Evolutionary conservation across 2,329 filamentous ascomycete genomes (phyloP), one percentile per base, ranked within the genome.

Genomic region (Zelopaecilomyces penicillatus): DNA sequence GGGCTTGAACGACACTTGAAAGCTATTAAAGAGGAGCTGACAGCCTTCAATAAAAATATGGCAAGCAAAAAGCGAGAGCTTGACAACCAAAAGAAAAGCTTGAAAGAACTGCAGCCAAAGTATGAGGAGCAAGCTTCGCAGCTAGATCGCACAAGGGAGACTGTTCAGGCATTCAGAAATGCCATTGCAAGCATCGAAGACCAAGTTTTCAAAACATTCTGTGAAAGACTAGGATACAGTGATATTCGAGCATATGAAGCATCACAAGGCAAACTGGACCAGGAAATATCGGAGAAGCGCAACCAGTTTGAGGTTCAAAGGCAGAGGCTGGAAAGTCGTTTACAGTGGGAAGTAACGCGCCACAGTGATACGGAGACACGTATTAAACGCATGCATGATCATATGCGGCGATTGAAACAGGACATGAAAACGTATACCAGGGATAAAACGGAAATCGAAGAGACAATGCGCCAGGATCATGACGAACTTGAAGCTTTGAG

Each of bases 221-320:
- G 93, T 68, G 78, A 81, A 55, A 80, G 86, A 44, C 79, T 96
- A 19, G 88, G 90, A 1, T 97, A 95, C 62, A 75, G 79, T 46
- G 84, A 94, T 57, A 94, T 98, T 52, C 86, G 91, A 47, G 86
- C 88, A 46, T 98, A 97, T 57, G 89, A 97, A 61, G 85, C 85
- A 28, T 90, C 94, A 54, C 93, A 97, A 65, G 91, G 93, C 40
- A 89, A 85, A 36, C 71, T 95, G 40, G 90, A 97, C 64, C 87
- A 95, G 62, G 88, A 97, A 61, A 86, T 87, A 37, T 83, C 83
- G 1, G 83, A 93, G 64, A 90, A 90, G 70, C 87, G 87, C 50
- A 82, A 86, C 43, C 83, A 90, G 53, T 97, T 95, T 56, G 85
- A 84, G 45, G 82, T 85, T 4, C 93, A 98, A 61, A 85, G 83